A percentile compares a stretch with the other conserved stretches of the same genome.
phyloP scores from a whole-genome alignment of 192 early-diverging fungal genomes.

The Rhizophagus sp. region DNA sequence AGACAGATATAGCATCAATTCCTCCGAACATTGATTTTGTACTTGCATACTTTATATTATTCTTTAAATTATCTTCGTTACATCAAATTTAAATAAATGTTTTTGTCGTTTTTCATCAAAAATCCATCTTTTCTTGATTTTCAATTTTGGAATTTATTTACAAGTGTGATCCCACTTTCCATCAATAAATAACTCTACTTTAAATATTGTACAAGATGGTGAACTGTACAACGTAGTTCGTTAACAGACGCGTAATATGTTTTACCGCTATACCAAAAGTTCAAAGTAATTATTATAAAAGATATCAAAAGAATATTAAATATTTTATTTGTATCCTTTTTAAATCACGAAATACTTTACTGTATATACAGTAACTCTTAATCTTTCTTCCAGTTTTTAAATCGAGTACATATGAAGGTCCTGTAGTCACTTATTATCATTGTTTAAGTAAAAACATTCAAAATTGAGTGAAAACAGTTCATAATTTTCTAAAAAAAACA shows the following conservation, averaged over 20 bases:
- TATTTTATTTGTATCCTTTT: background rate
- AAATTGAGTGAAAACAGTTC: too few species aligned
- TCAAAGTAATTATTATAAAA: too few species aligned
- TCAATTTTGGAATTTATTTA: background rate
- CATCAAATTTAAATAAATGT: background rate
- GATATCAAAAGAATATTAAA: background rate
- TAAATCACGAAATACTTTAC: background rate
- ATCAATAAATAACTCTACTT: background rate
- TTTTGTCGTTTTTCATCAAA: background rate
- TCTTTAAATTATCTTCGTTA: background rate
- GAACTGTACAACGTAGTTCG: background rate
- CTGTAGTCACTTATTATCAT: background rate
- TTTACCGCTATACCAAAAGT: background rate
- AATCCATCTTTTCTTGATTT: background rate
- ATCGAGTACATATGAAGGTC: background rate
- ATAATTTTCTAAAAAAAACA: too few species aligned
- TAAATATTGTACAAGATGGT: background rate
- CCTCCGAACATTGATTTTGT: background rate
- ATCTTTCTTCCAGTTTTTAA: background rate
- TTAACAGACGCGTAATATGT: background rate
- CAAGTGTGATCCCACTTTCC: background rate
- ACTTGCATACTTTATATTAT: too few species aligned
- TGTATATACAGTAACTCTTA: background rate
- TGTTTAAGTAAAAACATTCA: too few species aligned
- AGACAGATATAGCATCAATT: background rate